Percentiles rank a stretch among this genome's conserved stretches.
These are phyloP conservation scores for Lablab purpureus DNA, from an alignment of 306 rosid genomes.

Conservation along the genomic window DNA sequence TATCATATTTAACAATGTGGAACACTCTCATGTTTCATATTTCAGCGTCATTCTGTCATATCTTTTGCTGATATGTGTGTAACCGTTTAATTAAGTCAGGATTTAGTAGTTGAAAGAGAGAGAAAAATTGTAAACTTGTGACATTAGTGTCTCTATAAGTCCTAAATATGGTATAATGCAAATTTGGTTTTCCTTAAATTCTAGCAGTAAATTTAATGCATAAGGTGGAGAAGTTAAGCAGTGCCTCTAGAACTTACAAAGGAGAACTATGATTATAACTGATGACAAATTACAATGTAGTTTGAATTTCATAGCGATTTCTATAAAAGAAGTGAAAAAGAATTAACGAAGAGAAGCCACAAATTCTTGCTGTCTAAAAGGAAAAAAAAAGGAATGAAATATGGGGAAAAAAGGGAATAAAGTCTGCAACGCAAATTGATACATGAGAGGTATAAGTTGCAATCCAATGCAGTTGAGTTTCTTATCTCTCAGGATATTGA, in stretches of 20 bases:
- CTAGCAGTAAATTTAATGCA: background rate
- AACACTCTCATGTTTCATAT: background rate
- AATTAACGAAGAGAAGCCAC: conserved; percentile 22
- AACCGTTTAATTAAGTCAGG: background rate
- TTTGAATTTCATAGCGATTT: conserved; percentile 26
- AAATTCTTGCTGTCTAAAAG: conserved; percentile 31
- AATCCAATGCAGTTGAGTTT: conserved; percentile 22
- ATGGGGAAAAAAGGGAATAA: conserved; percentile 19
- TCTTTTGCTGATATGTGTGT: background rate
- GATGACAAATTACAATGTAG: conserved; percentile 43
- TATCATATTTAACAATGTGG: background rate
- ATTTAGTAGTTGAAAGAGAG: background rate
- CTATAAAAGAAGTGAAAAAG: background rate
- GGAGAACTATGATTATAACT: conserved; percentile 39
- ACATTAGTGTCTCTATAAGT: background rate
- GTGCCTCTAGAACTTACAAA: conserved; percentile 37
- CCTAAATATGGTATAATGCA: background rate
- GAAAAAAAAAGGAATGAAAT: conserved; percentile 28
- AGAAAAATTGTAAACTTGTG: background rate
- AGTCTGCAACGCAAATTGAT: conserved; percentile 38
- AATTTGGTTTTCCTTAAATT: conserved; percentile 5
- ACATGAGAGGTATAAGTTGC: conserved; percentile 30
- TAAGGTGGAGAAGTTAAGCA: conserved; percentile 5
- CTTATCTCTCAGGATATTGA: conserved; percentile 75
- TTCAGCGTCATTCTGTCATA: too few relatives aligned